Evolutionary conservation across 2,329 filamentous ascomycete genomes (phyloP).

Genomic region (Fusarium coicis): DNA sequence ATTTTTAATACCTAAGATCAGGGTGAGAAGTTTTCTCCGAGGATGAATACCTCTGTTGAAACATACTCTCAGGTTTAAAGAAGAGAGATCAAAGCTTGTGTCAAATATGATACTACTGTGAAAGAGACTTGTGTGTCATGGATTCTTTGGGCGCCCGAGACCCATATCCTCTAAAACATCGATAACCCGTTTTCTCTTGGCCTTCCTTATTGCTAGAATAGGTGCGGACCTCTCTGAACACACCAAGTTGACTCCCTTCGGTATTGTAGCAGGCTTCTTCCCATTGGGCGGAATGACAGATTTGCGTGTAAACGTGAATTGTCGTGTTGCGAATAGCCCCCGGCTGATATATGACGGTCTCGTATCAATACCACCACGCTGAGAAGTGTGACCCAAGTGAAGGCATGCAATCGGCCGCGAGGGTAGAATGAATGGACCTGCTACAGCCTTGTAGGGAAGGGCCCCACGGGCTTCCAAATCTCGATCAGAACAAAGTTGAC

Average conservation of each 20-base stretch:
- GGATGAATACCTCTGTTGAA: neutral
- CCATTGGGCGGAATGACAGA: constrained; percentile 1
- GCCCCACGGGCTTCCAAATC: constrained; percentile 46
- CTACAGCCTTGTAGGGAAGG: constrained; percentile 45
- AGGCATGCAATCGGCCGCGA: constrained; percentile 52
- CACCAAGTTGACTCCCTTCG: constrained; percentile 20
- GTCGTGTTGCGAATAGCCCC: constrained; percentile 49
- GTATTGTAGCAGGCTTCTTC: constrained; percentile 7
- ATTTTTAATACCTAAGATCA: neutral
- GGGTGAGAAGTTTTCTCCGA: neutral
- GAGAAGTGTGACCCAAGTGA: constrained; percentile 52
- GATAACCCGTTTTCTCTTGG: constrained; percentile 50
- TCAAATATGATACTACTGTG: neutral
- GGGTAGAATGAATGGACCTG: constrained; percentile 52
- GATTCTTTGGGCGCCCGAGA: neutral
- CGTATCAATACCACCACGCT: constrained; percentile 47
- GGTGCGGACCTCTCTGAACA: constrained; percentile 33
- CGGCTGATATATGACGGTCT: constrained; percentile 51
- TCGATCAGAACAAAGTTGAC: constrained; percentile 50
- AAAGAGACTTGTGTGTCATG: neutral
- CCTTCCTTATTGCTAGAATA: constrained; percentile 38
- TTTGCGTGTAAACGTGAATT: constrained; percentile 49
- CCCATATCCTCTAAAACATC: constrained; percentile 48
- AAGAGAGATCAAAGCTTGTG: neutral
- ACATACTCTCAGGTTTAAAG: neutral